Percentiles rank a stretch among this genome's conserved stretches.
Conservation (phyloP, 1,284 basidiomycete species). For the Ceraceosorus guamensis region DNA sequence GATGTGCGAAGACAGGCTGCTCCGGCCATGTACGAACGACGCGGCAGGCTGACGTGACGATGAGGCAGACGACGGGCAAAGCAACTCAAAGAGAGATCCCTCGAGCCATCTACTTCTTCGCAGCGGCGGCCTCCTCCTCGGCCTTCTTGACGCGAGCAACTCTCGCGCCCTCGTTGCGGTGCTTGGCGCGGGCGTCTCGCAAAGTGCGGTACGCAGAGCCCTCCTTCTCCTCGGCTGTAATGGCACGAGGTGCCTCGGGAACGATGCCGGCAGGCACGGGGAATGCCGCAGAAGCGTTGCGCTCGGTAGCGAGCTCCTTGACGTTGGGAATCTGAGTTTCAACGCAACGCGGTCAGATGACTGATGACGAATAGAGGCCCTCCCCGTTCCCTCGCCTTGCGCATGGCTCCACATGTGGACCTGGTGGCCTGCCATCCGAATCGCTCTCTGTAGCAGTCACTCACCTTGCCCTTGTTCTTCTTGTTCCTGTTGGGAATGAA, state of each 20-base stretch:
- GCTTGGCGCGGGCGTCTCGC: slow-evolving; percentile 74
- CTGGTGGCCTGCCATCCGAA: background rate
- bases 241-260: slow-evolving; percentile 79
- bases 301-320: slow-evolving; percentile 71
- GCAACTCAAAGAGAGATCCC: too few relatives aligned
- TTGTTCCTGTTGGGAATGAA: slow-evolving; percentile 74
- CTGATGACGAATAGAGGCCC: too few relatives aligned
- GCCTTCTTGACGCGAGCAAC: slow-evolving; percentile 62
- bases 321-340: slow-evolving; percentile 61
- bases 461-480: slow-evolving; percentile 93
- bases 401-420: too few relatives aligned
- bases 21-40: too few relatives aligned
- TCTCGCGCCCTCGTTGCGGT: slow-evolving; percentile 79
- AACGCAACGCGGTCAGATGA: background rate
- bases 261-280: slow-evolving; percentile 61
- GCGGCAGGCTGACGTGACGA: too few relatives aligned
- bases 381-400: too few relatives aligned
- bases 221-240: slow-evolving; percentile 82
- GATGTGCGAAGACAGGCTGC: too few relatives aligned
- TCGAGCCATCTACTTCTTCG: slow-evolving; percentile 91
- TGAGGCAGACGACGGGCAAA: too few relatives aligned
- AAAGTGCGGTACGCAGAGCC: slow-evolving; percentile 76
- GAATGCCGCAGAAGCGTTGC: slow-evolving; percentile 51
- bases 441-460: slow-evolving; percentile 55
- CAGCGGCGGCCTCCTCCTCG: slow-evolving; percentile 82